A percentile compares a stretch with the other conserved stretches of the same genome.
Conservation (phyloP, 148 eudicot genomes). For the Camellia lanceoleosa region DNA sequence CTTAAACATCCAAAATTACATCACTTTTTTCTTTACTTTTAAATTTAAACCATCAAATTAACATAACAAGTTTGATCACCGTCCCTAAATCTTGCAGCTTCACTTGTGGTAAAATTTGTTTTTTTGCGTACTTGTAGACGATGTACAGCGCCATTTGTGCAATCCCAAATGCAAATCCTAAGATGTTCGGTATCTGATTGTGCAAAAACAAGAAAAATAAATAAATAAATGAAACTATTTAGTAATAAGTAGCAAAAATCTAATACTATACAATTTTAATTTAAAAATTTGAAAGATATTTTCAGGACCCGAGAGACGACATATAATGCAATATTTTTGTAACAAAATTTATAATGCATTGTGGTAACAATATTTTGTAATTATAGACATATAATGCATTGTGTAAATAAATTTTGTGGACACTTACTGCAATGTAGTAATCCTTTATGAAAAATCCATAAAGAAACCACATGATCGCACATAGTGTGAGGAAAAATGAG, state of each 20-base stretch:
- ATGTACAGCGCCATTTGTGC: conserved; percentile 65
- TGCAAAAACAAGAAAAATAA: background rate
- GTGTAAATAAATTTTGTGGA: too few species aligned
- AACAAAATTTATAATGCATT: too few species aligned
- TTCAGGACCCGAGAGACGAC: too few species aligned
- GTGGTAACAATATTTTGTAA: background rate
- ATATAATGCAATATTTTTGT: too few species aligned
- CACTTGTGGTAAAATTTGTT: conserved; percentile 5
- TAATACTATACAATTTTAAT: too few species aligned
- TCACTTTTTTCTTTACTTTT: too few species aligned
- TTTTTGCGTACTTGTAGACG: conserved; percentile 41
- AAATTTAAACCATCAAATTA: too few species aligned
- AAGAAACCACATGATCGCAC: too few species aligned
- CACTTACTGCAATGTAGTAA: too few species aligned
- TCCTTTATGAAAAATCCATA: too few species aligned
- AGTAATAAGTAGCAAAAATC: background rate
- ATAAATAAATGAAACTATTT: background rate
- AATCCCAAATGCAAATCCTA: conserved; percentile 61
- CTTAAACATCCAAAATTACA: too few species aligned
- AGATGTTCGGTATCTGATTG: conserved; percentile 13
- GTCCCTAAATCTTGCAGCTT: conserved; percentile 10
- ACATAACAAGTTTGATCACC: background rate
- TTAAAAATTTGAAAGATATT: too few species aligned
- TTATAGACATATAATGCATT: conserved; percentile 4
- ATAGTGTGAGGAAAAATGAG: background rate